Evolutionary conservation across 78 protist genomes (phyloP).

Genomic region (Polysphondylium violaceum): DNA sequence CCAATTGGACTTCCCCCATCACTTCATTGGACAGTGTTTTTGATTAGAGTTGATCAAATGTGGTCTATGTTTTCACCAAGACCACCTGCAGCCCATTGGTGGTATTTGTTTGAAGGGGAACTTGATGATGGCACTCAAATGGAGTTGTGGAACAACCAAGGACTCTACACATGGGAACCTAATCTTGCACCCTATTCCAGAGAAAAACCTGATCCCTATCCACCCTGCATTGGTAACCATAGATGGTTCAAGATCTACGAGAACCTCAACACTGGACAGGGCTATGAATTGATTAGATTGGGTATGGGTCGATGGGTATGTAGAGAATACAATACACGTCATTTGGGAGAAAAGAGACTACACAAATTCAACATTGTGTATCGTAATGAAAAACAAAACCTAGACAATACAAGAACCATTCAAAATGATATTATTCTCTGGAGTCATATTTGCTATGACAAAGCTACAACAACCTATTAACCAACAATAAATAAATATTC

Average conservation of each 20-base stretch:
- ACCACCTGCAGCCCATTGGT: constrained; percentile 75
- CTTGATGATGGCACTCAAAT: constrained; percentile 34
- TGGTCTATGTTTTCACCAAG: constrained; percentile 83
- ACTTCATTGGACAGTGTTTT: constrained; percentile 18
- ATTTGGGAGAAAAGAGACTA: constrained; percentile 13
- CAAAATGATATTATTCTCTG: constrained; percentile 35
- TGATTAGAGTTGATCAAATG: constrained; percentile 43
- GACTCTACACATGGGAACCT: constrained; percentile 52
- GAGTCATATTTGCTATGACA: constrained; percentile 70
- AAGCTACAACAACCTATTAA: constrained; percentile 9
- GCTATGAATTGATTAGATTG: constrained; percentile 47
- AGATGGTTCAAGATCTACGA: constrained; percentile 79
- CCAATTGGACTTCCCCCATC: constrained; percentile 33
- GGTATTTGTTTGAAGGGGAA: constrained; percentile 61
- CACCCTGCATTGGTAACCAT: constrained; percentile 68
- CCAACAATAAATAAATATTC: no score
- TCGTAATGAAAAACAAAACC: constrained; percentile 45
- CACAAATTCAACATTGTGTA: constrained; percentile 40
- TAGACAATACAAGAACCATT: constrained; percentile 33
- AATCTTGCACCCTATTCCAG: constrained; percentile 46
- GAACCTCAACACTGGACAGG: constrained; percentile 29
- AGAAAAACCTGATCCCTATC: constrained; percentile 70
- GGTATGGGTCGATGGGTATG: constrained; percentile 70
- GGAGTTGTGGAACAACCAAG: constrained; percentile 59
- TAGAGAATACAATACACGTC: constrained; percentile 58